Evolutionary conservation across 2,329 filamentous ascomycete genomes (phyloP).

Genomic region (Sclerotinia trifoliorum): DNA sequence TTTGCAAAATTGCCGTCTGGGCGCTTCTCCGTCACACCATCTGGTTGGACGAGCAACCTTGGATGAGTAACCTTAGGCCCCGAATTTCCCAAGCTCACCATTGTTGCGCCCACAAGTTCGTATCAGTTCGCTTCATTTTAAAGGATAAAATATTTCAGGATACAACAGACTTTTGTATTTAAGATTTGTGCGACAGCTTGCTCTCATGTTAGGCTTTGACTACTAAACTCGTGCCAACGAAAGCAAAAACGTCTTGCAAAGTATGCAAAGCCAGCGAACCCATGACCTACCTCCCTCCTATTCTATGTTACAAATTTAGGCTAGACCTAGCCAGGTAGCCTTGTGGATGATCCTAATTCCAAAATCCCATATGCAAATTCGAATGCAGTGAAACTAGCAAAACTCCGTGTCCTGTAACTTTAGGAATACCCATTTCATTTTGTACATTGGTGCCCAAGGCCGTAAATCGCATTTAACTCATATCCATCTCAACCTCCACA

Average conservation of each 20-base stretch:
- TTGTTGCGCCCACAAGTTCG: not conserved
- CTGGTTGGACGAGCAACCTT: slow-evolving; percentile 2
- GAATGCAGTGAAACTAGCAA: slow-evolving; percentile 22
- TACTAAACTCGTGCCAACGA: slow-evolving; percentile 12
- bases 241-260: slow-evolving; percentile 12
- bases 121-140: slow-evolving; percentile 6
- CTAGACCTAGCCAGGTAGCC: slow-evolving; percentile 23
- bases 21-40: slow-evolving; percentile 6
- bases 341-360: slow-evolving; percentile 20
- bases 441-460: slow-evolving; percentile 20
- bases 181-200: slow-evolving; percentile 1
- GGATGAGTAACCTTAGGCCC: not conserved
- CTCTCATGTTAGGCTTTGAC: slow-evolving; percentile 2
- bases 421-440: slow-evolving; percentile 20
- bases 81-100: not conserved
- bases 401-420: slow-evolving; percentile 25
- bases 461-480: slow-evolving; percentile 40
- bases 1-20: not conserved
- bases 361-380: slow-evolving; percentile 24
- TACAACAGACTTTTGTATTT: slow-evolving; percentile 7
- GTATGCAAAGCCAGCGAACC: slow-evolving; percentile 15
- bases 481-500: slow-evolving; percentile 45
- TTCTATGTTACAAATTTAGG: slow-evolving; percentile 27
- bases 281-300: slow-evolving; percentile 19
- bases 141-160: not conserved